Evolutionary conservation across 495 filamentous ascomycete species (phyloP).

Genomic region (Penicillium fimorum): DNA sequence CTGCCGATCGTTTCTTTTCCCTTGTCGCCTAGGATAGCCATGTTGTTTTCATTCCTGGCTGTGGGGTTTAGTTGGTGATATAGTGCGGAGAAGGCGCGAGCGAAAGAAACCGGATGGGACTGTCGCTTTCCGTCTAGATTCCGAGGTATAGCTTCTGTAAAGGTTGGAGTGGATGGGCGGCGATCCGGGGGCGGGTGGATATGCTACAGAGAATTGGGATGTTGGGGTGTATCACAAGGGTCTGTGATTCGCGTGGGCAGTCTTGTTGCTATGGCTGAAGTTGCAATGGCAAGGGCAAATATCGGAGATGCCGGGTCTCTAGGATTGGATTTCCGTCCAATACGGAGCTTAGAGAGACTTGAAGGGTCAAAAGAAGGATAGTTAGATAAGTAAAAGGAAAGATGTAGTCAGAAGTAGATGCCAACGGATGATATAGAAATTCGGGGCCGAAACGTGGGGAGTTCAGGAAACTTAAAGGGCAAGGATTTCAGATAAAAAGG

Average conservation of each 20-base stretch:
- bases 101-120: background rate
- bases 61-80: background rate
- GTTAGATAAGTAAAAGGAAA: background rate
- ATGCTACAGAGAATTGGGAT: background rate
- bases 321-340: background rate
- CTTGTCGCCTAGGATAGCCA: slow-evolving; percentile 2
- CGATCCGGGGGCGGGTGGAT: background rate
- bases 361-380: background rate
- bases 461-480: background rate
- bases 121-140: background rate
- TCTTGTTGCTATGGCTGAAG: slow-evolving; percentile 1
- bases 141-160: background rate
- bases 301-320: background rate
- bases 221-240: background rate
- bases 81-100: background rate
- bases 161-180: background rate
- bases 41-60: slow-evolving; percentile 7
- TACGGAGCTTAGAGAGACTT: background rate
- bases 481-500: background rate
- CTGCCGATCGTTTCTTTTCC: background rate
- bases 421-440: background rate
- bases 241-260: background rate
- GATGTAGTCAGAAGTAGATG: background rate
- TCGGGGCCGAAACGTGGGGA: background rate
- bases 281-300: background rate